phyloP scores from a whole-genome alignment of 768 basidiomycete genomes.

The Mycena amicta region DNA sequence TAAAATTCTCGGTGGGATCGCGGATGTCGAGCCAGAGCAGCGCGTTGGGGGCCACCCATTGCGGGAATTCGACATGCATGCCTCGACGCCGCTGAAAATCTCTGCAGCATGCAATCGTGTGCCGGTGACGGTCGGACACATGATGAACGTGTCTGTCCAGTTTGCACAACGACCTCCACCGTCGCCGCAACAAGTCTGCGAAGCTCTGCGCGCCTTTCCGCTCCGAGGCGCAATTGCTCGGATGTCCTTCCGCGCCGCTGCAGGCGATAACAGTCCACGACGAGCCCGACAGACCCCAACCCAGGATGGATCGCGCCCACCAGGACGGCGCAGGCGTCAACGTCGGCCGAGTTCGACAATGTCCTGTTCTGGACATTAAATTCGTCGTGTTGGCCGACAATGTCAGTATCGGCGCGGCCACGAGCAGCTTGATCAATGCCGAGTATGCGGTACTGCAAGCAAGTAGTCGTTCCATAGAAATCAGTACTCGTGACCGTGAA shows the following conservation, averaged over 20 bases:
- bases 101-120: slow-evolving; percentile 95
- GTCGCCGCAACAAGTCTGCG: slow-evolving; percentile 82
- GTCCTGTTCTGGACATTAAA: slow-evolving; percentile 92
- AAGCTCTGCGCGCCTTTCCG: slow-evolving; percentile 76
- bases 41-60: slow-evolving; percentile 34
- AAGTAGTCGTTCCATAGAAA: neutral
- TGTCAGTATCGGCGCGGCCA: slow-evolving; percentile 94
- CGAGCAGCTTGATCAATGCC: slow-evolving; percentile 95
- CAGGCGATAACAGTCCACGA: slow-evolving; percentile 92
- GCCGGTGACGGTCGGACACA: slow-evolving; percentile 94
- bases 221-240: slow-evolving; percentile 72
- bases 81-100: slow-evolving; percentile 77
- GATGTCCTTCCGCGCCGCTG: slow-evolving; percentile 83
- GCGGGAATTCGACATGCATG: slow-evolving; percentile 82
- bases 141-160: slow-evolving; percentile 84
- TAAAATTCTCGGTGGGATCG: slow-evolving; percentile 91
- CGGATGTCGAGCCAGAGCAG: slow-evolving; percentile 44
- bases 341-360: slow-evolving; percentile 90
- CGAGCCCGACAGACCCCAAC: slow-evolving; percentile 90
- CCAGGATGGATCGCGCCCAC: slow-evolving; percentile 85
- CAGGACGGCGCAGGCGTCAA: slow-evolving; percentile 90
- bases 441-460: slow-evolving; percentile 90
- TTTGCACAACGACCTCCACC: slow-evolving; percentile 83
- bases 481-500: neutral
- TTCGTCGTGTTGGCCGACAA: slow-evolving; percentile 93